These are phyloP conservation scores for Grifola frondosa DNA, from an alignment of 1,284 basidiomycete genomes.

Conservation along the genomic window DNA sequence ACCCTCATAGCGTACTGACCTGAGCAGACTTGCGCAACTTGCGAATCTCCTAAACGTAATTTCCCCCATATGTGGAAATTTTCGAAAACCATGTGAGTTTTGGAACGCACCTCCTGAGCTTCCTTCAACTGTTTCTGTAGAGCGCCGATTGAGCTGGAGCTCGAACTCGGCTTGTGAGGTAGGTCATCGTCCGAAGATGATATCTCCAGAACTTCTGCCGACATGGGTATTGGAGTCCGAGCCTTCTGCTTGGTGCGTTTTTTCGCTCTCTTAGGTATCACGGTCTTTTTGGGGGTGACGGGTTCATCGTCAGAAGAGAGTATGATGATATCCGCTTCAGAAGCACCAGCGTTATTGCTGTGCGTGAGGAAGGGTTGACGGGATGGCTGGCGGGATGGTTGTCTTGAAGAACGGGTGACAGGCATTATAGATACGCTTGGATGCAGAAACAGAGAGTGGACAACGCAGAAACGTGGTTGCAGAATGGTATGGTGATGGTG, in stretches of 20 bases:
- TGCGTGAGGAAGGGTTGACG: constrained; percentile 8
- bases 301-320: constrained; percentile 13
- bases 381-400: constrained; percentile 10
- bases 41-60: background rate
- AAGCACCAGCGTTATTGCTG: constrained; percentile 9
- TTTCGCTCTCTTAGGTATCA: constrained; percentile 8
- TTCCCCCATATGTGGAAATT: background rate
- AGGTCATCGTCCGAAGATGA: constrained; percentile 35
- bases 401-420: constrained; percentile 13
- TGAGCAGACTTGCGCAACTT: no score
- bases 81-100: background rate
- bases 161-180: constrained; percentile 3
- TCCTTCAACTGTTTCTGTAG: constrained; percentile 19
- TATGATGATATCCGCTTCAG: constrained; percentile 1
- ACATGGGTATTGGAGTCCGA: constrained; percentile 11
- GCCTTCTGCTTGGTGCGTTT: constrained; percentile 19
- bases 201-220: constrained; percentile 25
- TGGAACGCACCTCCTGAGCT: constrained; percentile 21
- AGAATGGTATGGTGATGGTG: no score
- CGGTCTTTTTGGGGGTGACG: constrained; percentile 10
- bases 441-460: no score
- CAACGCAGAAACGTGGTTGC: background rate
- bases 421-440: no score
- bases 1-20: no score
- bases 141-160: background rate